phyloP scores from a whole-genome alignment of 176 grass and related monocot genomes.

The Phoenix dactylifera region DNA sequence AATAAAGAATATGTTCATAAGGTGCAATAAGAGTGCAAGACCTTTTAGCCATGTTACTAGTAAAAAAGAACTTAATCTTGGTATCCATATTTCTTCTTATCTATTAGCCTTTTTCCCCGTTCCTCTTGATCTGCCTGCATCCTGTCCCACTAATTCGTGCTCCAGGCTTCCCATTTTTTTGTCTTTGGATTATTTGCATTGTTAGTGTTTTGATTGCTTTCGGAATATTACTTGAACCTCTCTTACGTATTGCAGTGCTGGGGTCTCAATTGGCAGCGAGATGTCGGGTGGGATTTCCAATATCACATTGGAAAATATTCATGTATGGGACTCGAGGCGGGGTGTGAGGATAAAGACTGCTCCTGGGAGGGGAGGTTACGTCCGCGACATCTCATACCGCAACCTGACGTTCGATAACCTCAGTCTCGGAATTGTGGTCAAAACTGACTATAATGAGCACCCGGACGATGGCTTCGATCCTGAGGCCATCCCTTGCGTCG shows the following conservation, averaged over 20 bases:
- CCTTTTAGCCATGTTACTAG: too few species aligned
- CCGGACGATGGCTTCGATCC: slow-evolving; percentile 4
- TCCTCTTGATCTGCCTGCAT: too few species aligned
- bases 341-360: slow-evolving; percentile 20
- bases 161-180: too few species aligned
- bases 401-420: slow-evolving; percentile 1
- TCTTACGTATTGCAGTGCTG: slow-evolving; percentile 9
- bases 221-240: too few species aligned
- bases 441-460: slow-evolving; percentile 16
- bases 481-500: background rate
- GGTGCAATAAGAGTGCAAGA: too few species aligned
- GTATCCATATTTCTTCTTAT: too few species aligned
- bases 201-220: too few species aligned
- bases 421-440: background rate
- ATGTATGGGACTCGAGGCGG: slow-evolving; percentile 6
- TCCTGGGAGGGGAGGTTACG: slow-evolving; percentile 16
- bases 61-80: too few species aligned
- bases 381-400: slow-evolving; percentile 5
- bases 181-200: too few species aligned
- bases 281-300: slow-evolving; percentile 21
- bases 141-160: too few species aligned
- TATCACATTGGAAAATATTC: slow-evolving; percentile 10
- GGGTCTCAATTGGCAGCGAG: slow-evolving; percentile 20
- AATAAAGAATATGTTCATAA: too few species aligned
- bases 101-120: too few species aligned